Conservation (phyloP, 2,329 filamentous ascomycete genomes). For the Pseudogymnoascus verrucosus region DNA sequence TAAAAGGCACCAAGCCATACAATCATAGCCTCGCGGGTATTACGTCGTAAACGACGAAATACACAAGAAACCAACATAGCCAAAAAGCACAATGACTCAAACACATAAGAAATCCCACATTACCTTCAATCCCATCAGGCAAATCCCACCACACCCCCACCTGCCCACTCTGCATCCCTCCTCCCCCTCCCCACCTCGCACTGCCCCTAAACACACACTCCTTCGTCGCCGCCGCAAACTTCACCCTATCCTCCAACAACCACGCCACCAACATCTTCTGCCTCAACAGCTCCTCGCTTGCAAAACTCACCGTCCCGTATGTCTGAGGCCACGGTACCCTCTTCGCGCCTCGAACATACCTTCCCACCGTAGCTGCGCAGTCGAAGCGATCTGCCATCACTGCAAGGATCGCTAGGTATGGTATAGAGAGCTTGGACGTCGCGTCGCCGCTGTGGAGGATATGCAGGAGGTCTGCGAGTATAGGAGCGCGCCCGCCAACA, state of each 20-base stretch:
- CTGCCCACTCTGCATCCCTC: no score
- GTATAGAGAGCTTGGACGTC: constrained; percentile 40
- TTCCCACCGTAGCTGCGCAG: constrained; percentile 47
- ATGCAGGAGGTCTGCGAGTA: constrained; percentile 60
- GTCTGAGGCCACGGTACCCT: constrained; percentile 50
- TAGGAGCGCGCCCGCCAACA: constrained; percentile 49
- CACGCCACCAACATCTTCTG: constrained; percentile 63
- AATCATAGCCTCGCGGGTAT: neutral
- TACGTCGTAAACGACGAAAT: neutral
- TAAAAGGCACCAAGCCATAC: neutral
- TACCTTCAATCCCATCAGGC: constrained; percentile 60
- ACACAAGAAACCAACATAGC: neutral
- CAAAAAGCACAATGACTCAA: neutral
- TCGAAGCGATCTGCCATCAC: constrained; percentile 69
- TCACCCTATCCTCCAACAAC: constrained; percentile 53
- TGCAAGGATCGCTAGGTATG: constrained; percentile 58
- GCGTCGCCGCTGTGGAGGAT: constrained; percentile 53
- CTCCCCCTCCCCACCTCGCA: no score
- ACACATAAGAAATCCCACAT: neutral
- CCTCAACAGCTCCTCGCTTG: constrained; percentile 57
- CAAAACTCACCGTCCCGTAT: constrained; percentile 31
- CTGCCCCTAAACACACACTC: no score
- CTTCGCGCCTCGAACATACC: constrained; percentile 39
- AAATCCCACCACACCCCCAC: no score
- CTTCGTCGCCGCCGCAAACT: constrained; percentile 53